Evolutionary conservation across 768 basidiomycete genomes (phyloP).

Genomic region (Dioszegia crocea): DNA sequence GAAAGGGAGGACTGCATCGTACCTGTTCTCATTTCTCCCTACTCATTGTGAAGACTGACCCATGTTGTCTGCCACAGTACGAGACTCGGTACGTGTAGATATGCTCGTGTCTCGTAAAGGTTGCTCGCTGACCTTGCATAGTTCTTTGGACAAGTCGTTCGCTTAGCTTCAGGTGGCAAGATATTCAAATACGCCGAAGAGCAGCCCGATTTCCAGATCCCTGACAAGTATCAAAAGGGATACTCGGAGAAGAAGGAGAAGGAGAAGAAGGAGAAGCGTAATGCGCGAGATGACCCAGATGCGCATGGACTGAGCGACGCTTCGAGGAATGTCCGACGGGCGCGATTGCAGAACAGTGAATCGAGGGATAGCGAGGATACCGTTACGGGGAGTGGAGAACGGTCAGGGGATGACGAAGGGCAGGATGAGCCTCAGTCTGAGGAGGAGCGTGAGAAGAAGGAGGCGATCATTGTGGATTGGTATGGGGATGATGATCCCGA

Average conservation of each 20-base stretch:
- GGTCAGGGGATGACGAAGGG: not conserved
- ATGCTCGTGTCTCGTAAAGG: too few relatives aligned
- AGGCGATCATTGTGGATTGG: conserved; percentile 33
- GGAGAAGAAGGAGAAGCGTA: not conserved
- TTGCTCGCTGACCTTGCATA: not conserved
- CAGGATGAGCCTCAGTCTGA: not conserved
- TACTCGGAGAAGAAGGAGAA: conserved; percentile 6
- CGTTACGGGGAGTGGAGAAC: not conserved
- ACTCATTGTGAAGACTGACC: too few relatives aligned
- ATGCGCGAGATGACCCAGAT: not conserved
- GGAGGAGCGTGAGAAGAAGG: conserved; percentile 7
- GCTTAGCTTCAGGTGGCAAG: conserved; percentile 12
- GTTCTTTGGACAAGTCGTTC: conserved; percentile 29
- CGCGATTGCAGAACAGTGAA: not conserved
- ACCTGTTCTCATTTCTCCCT: too few relatives aligned
- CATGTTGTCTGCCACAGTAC: conserved; percentile 12
- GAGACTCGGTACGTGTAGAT: conserved; percentile 28
- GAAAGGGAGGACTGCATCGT: too few relatives aligned
- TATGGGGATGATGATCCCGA: conserved; percentile 39
- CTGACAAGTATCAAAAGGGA: conserved; percentile 20
- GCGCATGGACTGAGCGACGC: not conserved
- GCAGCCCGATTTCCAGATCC: conserved; percentile 23
- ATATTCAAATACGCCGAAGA: conserved; percentile 29
- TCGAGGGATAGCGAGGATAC: conserved; percentile 1
- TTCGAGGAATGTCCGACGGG: too few relatives aligned